Evolutionary conservation across 139 green algal genomes (phyloP).

Genomic region (Haematococcus lacustris): DNA sequence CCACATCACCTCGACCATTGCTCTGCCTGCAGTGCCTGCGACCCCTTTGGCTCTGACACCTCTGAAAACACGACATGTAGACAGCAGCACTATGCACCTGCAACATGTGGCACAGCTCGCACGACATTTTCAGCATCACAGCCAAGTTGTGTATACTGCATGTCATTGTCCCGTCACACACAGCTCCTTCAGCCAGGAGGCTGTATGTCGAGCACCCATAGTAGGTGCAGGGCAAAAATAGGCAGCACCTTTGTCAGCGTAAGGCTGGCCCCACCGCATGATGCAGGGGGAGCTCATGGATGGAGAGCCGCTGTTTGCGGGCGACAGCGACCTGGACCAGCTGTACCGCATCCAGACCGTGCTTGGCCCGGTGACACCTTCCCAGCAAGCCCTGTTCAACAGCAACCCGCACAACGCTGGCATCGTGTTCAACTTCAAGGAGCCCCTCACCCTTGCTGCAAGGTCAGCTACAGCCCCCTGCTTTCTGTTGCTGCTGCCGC

Average conservation of each 20-base stretch:
- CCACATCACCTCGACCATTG: too few species aligned
- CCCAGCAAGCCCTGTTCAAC: constrained; percentile 30
- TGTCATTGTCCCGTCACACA: too few species aligned
- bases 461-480: neutral
- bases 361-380: constrained; percentile 26
- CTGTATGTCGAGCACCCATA: too few species aligned
- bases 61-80: too few species aligned
- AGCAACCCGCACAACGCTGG: constrained; percentile 37
- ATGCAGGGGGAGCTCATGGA: constrained; percentile 52
- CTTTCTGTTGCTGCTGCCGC: neutral
- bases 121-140: too few species aligned
- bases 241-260: neutral
- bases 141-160: too few species aligned
- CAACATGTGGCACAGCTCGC: too few species aligned
- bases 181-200: too few species aligned
- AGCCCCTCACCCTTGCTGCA: constrained; percentile 18
- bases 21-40: too few species aligned
- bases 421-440: constrained; percentile 40
- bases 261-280: neutral
- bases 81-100: too few species aligned
- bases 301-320: constrained; percentile 54
- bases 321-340: constrained; percentile 59
- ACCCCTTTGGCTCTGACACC: too few species aligned
- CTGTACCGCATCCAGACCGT: constrained; percentile 49
- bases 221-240: too few species aligned